Base-by-base conservation (phyloP, 495 filamentous ascomycete genomes). In the Trichoderma virens region DNA sequence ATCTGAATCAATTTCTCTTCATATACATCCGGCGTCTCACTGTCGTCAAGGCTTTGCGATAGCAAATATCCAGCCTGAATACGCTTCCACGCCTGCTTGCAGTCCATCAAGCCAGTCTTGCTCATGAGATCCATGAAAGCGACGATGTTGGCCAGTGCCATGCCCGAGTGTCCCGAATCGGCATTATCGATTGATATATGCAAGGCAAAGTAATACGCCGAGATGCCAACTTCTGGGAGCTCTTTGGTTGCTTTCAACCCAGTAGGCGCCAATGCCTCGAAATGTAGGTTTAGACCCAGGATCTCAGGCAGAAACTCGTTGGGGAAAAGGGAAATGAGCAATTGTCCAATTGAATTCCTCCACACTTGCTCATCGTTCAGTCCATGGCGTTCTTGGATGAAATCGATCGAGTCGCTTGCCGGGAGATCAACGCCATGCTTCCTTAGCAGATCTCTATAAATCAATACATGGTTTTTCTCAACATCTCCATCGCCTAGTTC, bases 141-240 rank as follows among this genome's bases (percentile, higher is more conserved):
- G 3, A 64, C 69, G 27, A 78, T 74, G 5, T 69, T 69, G 14
- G 73, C 64, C 51, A 76, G 67, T 8, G 77, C 80, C 72, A 83
- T 82, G 11, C 79, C 79, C 32, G 74, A 70, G 67, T 83, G 80
- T 4, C 81, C 80, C 3, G 75, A 79, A 62, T 82, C 66, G 18
- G 70, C 66, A 64, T 82, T 84, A 65, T 83, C 82, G 56, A 84
- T 83, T 20, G 76, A 73, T 31, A 83, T 68, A 68, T 83, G 80
- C 8, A 84, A 70, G 59, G 80, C 65, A 68, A 82, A 84, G 64
- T 82, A 83, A 35, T 79, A 80, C 5, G 76, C 64, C 64, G 78
- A 68, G n/a, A 83, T 60, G 18, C 68, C 65, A 39, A 83, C 60
- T 63, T 80, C 82, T 39, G 67, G 65, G 27, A 83, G 66, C 65